phyloP scores from a whole-genome alignment of 164 flowering plant species.

The Dillenia suffruticosa region DNA sequence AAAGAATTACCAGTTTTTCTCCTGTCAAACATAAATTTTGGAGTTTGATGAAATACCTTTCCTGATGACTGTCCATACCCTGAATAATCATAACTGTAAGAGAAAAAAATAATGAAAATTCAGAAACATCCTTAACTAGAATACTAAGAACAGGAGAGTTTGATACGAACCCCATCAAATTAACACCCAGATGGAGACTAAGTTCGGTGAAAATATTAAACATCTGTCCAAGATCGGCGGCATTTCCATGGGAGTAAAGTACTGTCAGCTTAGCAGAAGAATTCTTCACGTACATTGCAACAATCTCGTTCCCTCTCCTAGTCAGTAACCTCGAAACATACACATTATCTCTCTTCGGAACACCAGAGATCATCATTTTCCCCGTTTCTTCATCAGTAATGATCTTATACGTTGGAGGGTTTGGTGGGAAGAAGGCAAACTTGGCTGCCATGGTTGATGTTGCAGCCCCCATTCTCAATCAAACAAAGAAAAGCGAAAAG shows the following conservation, averaged over 20 bases:
- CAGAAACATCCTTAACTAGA: no score
- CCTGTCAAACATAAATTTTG: neutral
- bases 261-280: slow-evolving; percentile 62
- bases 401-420: slow-evolving; percentile 70
- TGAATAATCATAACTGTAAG: slow-evolving; percentile 78
- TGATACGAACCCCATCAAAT: slow-evolving; percentile 3
- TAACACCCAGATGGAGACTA: slow-evolving; percentile 70
- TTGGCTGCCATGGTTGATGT: slow-evolving; percentile 87
- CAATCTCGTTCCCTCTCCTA: slow-evolving; percentile 64
- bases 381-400: slow-evolving; percentile 39
- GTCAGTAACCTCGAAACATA: slow-evolving; percentile 67
- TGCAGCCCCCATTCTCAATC: slow-evolving; percentile 58
- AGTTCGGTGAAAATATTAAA: slow-evolving; percentile 73
- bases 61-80: slow-evolving; percentile 93
- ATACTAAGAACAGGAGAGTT: no score
- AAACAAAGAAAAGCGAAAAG: no score
- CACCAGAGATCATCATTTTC: slow-evolving; percentile 46
- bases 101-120: neutral
- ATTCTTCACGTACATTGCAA: slow-evolving; percentile 63
- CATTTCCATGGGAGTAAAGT: slow-evolving; percentile 88
- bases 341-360: slow-evolving; percentile 52
- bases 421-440: slow-evolving; percentile 88
- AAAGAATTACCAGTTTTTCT: slow-evolving; percentile 3
- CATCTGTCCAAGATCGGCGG: slow-evolving; percentile 95
- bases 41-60: slow-evolving; percentile 44